Evolutionary conservation across 306 rosid species (phyloP).

Genomic region (Benincasa hispida): DNA sequence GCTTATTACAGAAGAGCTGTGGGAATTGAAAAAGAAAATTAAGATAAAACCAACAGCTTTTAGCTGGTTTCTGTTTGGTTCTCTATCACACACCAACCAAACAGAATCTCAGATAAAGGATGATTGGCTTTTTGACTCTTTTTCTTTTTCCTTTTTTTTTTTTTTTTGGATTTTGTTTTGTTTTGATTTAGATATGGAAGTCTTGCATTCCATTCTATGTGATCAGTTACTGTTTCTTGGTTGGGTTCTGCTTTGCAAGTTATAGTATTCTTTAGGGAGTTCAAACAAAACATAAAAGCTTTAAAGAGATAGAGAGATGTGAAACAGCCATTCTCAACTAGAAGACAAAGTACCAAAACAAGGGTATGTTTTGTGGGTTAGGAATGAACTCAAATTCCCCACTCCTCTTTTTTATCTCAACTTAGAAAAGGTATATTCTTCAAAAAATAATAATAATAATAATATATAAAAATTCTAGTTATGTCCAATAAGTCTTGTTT

Average conservation of each 20-base stretch:
- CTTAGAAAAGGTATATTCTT: background rate
- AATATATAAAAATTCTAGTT: background rate
- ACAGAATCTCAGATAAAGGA: conserved; percentile 81
- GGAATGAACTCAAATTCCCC: background rate
- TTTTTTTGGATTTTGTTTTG: conserved; percentile 2
- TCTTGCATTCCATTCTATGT: conserved; percentile 5
- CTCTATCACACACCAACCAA: conserved; percentile 58
- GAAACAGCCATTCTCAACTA: background rate
- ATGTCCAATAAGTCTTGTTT: background rate
- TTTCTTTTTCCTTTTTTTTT: conserved; percentile 1
- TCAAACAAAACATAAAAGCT: background rate
- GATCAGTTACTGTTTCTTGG: conserved; percentile 23
- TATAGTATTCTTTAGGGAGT: background rate
- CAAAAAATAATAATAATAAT: background rate
- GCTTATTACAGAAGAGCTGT: background rate
- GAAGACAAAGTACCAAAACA: background rate
- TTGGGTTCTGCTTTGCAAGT: conserved; percentile 13
- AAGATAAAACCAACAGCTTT: conserved; percentile 42
- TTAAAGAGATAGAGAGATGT: background rate
- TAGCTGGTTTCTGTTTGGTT: conserved; percentile 36
- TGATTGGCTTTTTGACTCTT: conserved; percentile 55
- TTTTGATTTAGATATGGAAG: background rate
- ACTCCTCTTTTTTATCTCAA: background rate
- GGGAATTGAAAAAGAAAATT: background rate
- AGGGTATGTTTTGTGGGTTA: background rate